Evolutionary conservation across 2,329 filamentous ascomycete genomes (phyloP).

Genomic region (Fusarium dlaminii): DNA sequence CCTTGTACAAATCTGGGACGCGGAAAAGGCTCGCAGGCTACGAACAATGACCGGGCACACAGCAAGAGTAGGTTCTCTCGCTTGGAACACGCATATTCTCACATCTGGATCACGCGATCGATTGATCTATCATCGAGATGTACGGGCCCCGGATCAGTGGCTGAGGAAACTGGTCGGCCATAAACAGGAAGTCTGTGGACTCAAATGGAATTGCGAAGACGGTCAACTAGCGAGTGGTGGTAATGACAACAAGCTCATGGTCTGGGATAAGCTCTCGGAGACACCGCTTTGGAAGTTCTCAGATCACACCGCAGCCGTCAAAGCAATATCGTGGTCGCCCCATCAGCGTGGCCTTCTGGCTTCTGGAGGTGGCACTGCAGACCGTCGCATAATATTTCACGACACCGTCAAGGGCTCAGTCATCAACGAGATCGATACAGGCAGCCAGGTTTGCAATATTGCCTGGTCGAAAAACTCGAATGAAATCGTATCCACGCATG

Average conservation of each 20-base stretch:
- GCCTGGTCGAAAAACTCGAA: slow-evolving; percentile 98
- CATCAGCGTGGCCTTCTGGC: slow-evolving; percentile 95
- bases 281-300: slow-evolving; percentile 93
- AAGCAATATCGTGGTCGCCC: slow-evolving; percentile 97
- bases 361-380: slow-evolving; percentile 93
- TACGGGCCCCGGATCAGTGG: slow-evolving; percentile 91
- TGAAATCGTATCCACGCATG: slow-evolving; percentile 96
- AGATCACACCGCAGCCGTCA: slow-evolving; percentile 94
- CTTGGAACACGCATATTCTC: slow-evolving; percentile 98
- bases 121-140: slow-evolving; percentile 93
- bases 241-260: slow-evolving; percentile 98
- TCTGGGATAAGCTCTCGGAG: slow-evolving; percentile 96
- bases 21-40: slow-evolving; percentile 82
- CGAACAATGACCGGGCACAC: slow-evolving; percentile 98
- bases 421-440: slow-evolving; percentile 92
- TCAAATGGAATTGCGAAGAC: slow-evolving; percentile 97
- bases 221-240: slow-evolving; percentile 94
- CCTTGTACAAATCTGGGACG: slow-evolving; percentile 97
- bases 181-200: slow-evolving; percentile 96
- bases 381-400: slow-evolving; percentile 97
- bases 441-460: slow-evolving; percentile 98
- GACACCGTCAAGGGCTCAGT: slow-evolving; percentile 86
- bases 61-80: slow-evolving; percentile 88
- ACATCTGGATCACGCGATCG: slow-evolving; percentile 95
- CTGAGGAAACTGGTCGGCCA: slow-evolving; percentile 88